Base-by-base conservation (phyloP, 2,329 filamentous ascomycete genomes). In the Dactylellina sp. region DNA sequence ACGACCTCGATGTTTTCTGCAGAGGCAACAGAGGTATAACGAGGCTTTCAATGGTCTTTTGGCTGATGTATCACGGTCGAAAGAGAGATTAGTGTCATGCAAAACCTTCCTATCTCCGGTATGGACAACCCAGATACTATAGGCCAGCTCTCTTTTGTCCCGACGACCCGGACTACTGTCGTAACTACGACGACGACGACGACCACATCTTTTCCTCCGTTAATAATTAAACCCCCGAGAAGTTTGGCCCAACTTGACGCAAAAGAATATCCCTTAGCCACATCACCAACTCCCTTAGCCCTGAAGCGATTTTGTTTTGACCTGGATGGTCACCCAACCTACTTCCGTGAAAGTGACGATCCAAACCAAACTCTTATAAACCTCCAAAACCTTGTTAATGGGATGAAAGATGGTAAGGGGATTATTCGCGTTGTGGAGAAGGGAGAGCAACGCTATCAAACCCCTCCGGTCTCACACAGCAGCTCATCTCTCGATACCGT, bases 201-300 rank as follows among this genome's bases (percentile, higher is more conserved):
- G 3, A 79, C 78, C 0, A 79, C 78, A 18, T 77, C 77, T 9
- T 79, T 79, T 60, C 78, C 78, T 20, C 77, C 76, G n/a, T 37
- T 79, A 20, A 47, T 77, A 44, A 78, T 79, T 70, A 76, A 75
- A 28, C 78, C 78, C 22, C 78, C 78, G 22, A 76, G 77, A 42
- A 77, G 77, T 62, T 61, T 79, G 12, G 74, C 75, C 52, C 76
- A 77, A 71, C 87, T 97, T 68, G 93, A 98, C 81, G 85, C 90
- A 12, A 96, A 96, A 80, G 88, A 95, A 78, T 99, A 96, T 80
- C 95, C 95, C 40, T 84, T 99, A 28, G 94, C 94, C 39, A 86
- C 87, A 75, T 89, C 91, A 55, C 90, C 92, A 0, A 96, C 93
- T 0, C 95, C 95, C 1, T 86, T 88, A 14, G 89, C 91, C 57